A percentile compares a stretch with the other conserved stretches of the same genome.
Conservation (phyloP, 2,329 filamentous ascomycete genomes). For the Colletotrichum musicola region DNA sequence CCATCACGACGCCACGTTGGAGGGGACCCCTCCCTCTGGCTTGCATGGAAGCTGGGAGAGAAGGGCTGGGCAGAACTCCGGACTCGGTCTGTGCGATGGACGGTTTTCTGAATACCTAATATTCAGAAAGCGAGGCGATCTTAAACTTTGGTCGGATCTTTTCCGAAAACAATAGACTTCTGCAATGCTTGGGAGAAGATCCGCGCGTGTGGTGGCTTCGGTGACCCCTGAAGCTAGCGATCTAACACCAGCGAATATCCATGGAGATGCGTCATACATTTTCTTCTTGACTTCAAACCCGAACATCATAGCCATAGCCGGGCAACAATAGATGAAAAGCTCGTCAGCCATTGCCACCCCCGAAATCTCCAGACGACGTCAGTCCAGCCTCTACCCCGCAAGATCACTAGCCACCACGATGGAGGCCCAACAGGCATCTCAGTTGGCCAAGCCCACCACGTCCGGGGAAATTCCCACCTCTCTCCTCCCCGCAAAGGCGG, state of each 20-base stretch:
- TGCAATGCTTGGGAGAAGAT: too few relatives aligned
- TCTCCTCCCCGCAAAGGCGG: slow-evolving; percentile 19
- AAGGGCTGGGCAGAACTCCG: neutral
- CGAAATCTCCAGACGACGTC: slow-evolving; percentile 10
- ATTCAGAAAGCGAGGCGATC: too few relatives aligned
- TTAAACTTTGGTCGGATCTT: too few relatives aligned
- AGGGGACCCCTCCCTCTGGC: neutral
- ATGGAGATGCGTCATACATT: neutral
- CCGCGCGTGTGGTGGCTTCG: too few relatives aligned
- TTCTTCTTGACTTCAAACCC: neutral
- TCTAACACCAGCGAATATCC: neutral
- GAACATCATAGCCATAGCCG: neutral
- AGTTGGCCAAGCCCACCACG: slow-evolving; percentile 4
- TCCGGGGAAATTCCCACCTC: slow-evolving; percentile 22
- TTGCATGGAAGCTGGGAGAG: neutral
- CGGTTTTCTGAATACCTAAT: too few relatives aligned
- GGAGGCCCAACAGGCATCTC: neutral
- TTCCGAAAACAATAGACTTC: too few relatives aligned
- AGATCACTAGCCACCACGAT: slow-evolving; percentile 18
- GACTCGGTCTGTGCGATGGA: too few relatives aligned
- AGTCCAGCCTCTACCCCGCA: slow-evolving; percentile 21
- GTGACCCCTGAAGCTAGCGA: too few relatives aligned
- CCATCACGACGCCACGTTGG: neutral
- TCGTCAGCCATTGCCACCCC: neutral
- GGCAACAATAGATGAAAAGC: neutral